Base-by-base conservation (phyloP, 371 early-diverging fungal species). In the Circinella minor region DNA sequence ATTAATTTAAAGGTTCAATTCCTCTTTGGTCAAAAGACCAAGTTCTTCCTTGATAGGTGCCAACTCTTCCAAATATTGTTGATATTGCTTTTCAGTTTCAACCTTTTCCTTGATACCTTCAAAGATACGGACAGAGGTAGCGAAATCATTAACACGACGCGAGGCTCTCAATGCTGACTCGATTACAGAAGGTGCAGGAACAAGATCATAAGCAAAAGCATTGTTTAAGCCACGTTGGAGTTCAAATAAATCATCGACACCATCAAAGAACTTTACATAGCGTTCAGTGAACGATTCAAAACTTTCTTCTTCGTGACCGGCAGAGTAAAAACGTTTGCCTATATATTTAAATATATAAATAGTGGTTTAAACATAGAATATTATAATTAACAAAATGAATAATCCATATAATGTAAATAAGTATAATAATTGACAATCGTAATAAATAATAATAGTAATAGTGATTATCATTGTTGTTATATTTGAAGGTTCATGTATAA, bases 181-280 rank as follows among this genome's bases (percentile, higher is more conserved):
- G 75, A 96, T 86, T 39, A 97, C 94, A 57, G 91, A 88, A 72
- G 93, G 88, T 38, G 95, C 85, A 65, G 97, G 98, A 27, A 97
- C 97, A 78, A 96, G 89, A 88, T 97, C 97, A 81, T 96, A 95
- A 63, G 95, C 92, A 77, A 97, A 98, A 78, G 94, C 92, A 83
- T 97, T 96, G 92, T 97, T 97, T 76, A 98, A 88, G 54, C 97
- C 96, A 76, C 97, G 91, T 88, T 96, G 96, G 62, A 98, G 89
- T 87, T 98, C 98, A 78, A 96, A 97, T 75, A 94, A 89, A 85
- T 98, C 98, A 68, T 95, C 95, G 63, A 92, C 93, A 73, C 89
- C 89, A 71, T 93, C 91, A 80, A 98, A 98, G 88, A 93, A 94
- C 82, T 89, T 89, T 76, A 91, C 89, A 70, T 93, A 94, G 66